Base-by-base conservation (phyloP, 306 rosid species). In the Quercus gilva region DNA sequence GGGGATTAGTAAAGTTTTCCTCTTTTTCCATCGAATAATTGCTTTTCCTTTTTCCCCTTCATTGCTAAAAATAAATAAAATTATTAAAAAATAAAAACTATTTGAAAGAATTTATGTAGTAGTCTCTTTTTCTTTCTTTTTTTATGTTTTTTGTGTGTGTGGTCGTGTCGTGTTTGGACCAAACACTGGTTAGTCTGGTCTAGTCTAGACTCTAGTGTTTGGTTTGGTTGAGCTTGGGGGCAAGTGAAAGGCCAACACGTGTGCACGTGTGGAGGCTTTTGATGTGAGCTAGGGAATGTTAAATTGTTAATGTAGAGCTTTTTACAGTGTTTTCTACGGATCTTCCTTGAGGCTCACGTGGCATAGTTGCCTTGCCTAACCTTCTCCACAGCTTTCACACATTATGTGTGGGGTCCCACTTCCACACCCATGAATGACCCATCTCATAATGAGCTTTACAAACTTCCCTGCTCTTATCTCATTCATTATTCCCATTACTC, bases 1-100 rank as follows among this genome's bases (percentile, higher is more conserved):
- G 43, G 23, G 59, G 70, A 23, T 68, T 75, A 75, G 71, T 64
- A 79, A 84, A 76, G 81, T 76, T 68, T 20, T 21, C 53, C 28
- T 26, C 56, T 78, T 45, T 49, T 33, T 20, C 35, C 1, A 77
- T 55, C 75, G 52, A n/a, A 8, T 33, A 21, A 31, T 15, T 20
- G 56, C 75, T 77, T 78, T 74, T 49, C 25, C 52, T 5, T 26
- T 52, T 41, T 18, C 6, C 55, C 41, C 19, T 28, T 6, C 13
- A 1, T 43, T 17, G 3, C 41, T 12, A 18, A 18, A 20, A 75
- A 29, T 67, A n/a, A 69, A 35, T 55, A 6, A 11, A 1, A 35
- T 2, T 15, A 31, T 7, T 19, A 60, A 23, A 41, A 28, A 5
- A 23, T 1, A 8, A 35, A 63, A 63, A 25, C 35, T 52, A 23